phyloP scores from a whole-genome alignment of 2,329 filamentous ascomycete genomes.

The Cercospora janseana region DNA sequence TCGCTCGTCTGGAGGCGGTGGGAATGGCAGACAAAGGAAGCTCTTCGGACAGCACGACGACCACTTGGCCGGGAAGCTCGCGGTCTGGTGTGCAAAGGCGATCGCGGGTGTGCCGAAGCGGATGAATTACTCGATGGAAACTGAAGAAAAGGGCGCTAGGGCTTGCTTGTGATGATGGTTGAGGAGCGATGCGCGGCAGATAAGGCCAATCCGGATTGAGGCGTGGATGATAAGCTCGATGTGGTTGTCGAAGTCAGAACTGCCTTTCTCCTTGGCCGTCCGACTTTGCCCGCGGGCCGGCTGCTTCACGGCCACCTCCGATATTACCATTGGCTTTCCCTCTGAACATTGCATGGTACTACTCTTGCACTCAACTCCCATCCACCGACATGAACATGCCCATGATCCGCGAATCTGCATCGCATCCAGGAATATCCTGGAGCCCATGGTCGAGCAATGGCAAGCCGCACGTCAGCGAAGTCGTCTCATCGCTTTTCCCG shows the following conservation, averaged over 20 bases:
- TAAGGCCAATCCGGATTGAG: conserved; percentile 11
- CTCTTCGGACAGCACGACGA: conserved; percentile 9
- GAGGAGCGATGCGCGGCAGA: neutral
- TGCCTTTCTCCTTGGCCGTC: too few species aligned
- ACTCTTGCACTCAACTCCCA: neutral
- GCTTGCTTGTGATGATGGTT: neutral
- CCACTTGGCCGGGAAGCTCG: neutral
- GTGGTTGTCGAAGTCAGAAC: too few species aligned
- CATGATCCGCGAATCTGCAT: too few species aligned
- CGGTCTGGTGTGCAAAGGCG: neutral
- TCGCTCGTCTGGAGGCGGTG: conserved; percentile 8
- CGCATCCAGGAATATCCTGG: too few species aligned
- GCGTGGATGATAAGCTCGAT: conserved; percentile 7
- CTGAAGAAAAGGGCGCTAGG: conserved; percentile 10
- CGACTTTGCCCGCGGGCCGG: conserved; percentile 5
- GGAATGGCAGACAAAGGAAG: conserved; percentile 19
- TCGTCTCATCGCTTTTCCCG: too few species aligned
- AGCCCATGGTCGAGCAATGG: neutral
- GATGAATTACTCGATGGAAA: conserved; percentile 28
- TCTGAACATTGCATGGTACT: neutral
- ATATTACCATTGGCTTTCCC: neutral
- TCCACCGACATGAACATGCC: neutral
- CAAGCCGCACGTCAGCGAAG: neutral
- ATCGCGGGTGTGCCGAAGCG: neutral
- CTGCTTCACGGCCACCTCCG: conserved; percentile 7